Conservation (phyloP, 2,329 filamentous ascomycete genomes). For the Ciborinia camelliae region DNA sequence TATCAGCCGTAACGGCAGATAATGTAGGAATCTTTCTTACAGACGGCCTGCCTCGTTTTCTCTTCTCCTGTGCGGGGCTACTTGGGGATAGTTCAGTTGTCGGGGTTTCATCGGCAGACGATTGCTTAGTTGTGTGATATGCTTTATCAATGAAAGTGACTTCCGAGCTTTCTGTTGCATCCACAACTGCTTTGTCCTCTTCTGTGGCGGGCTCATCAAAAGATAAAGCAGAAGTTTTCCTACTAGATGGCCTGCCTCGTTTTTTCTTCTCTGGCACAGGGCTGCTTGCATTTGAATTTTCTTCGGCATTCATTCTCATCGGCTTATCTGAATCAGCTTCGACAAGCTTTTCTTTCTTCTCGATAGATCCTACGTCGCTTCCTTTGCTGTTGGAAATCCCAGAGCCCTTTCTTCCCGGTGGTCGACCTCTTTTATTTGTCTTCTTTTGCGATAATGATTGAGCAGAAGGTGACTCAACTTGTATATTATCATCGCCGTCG, state of each 20-base stretch:
- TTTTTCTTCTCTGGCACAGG: neutral
- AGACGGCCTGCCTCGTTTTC: neutral
- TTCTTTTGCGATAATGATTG: neutral
- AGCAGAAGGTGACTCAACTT: neutral
- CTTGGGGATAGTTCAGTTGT: neutral
- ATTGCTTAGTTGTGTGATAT: neutral
- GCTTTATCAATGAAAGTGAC: neutral
- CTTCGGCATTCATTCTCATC: neutral
- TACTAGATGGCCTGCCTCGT: neutral
- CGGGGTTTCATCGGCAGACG: neutral
- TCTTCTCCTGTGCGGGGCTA: neutral
- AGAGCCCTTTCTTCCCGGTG: slow-evolving; percentile 2
- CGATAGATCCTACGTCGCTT: neutral
- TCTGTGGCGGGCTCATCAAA: neutral
- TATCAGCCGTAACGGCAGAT: neutral
- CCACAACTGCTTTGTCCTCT: neutral
- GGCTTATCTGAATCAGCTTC: neutral
- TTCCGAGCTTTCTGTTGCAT: neutral
- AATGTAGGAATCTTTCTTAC: neutral
- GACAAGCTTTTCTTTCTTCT: neutral
- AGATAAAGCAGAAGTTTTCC: neutral
- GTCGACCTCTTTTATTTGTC: neutral
- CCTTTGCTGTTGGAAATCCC: neutral
- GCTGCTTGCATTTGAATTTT: neutral
- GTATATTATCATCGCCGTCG: neutral